Evolutionary conservation across 306 rosid genomes (phyloP).

Genomic region (Lagenaria siceraria): DNA sequence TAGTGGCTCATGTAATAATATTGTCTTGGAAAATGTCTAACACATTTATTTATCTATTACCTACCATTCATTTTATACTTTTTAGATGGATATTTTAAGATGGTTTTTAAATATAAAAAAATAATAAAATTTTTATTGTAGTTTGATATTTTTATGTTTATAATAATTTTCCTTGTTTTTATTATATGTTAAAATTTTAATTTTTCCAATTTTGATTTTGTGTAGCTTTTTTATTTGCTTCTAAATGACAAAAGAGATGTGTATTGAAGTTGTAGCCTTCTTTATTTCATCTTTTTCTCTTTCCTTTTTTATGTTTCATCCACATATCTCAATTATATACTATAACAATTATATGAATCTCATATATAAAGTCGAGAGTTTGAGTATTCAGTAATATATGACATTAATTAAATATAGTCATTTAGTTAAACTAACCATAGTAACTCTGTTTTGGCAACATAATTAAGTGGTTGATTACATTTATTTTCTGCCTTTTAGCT

Average conservation of each 20-base stretch:
- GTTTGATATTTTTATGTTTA: too few species aligned
- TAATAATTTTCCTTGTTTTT: too few species aligned
- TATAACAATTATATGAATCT: neutral
- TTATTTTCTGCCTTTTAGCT: neutral
- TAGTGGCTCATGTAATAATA: neutral
- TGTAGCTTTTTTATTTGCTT: neutral
- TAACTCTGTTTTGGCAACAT: neutral
- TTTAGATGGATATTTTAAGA: too few species aligned
- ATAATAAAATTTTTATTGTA: too few species aligned
- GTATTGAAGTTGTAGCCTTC: neutral
- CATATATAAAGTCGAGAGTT: neutral
- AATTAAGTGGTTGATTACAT: neutral
- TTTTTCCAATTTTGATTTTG: neutral
- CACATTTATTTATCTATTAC: neutral
- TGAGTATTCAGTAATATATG: too few species aligned
- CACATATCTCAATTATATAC: neutral
- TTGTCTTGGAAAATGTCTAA: neutral
- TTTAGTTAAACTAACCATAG: neutral
- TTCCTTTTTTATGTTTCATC: neutral
- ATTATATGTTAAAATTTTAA: too few species aligned
- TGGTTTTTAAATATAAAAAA: too few species aligned
- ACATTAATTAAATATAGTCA: neutral
- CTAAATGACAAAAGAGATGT: neutral
- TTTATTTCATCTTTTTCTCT: neutral
- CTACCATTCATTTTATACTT: neutral